These are phyloP conservation scores for Mariannaea elegans DNA, from an alignment of 2,329 filamentous ascomycete species.

Conservation along the genomic window DNA sequence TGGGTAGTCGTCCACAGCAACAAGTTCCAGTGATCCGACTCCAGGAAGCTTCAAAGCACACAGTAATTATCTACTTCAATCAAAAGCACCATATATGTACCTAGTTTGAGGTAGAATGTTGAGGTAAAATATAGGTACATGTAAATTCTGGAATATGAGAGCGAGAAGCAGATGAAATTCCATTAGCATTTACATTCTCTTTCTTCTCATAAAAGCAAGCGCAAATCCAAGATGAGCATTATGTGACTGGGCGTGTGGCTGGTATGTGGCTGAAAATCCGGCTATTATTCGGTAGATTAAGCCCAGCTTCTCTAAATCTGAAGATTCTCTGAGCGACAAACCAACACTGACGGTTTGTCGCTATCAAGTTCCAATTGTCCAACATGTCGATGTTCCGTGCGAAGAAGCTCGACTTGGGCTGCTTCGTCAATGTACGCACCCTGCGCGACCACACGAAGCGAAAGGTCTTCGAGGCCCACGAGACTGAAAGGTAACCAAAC, in stretches of 20 bases:
- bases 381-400: conserved; percentile 86
- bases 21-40: too few relatives aligned
- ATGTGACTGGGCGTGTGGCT: neutral
- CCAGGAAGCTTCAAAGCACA: too few relatives aligned
- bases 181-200: too few relatives aligned
- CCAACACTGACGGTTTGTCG: conserved; percentile 26
- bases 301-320: conserved; percentile 16
- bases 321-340: conserved; percentile 21
- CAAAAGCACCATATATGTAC: too few relatives aligned
- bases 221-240: too few relatives aligned
- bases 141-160: too few relatives aligned
- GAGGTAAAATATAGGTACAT: too few relatives aligned
- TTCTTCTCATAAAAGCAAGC: too few relatives aligned
- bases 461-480: conserved; percentile 86
- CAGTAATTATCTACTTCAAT: too few relatives aligned
- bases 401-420: conserved; percentile 89
- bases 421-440: conserved; percentile 84
- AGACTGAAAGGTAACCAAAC: conserved; percentile 80
- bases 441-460: conserved; percentile 98
- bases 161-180: too few relatives aligned
- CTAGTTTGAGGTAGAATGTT: too few relatives aligned
- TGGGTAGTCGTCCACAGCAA: too few relatives aligned
- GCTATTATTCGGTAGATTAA: conserved; percentile 28
- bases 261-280: conserved; percentile 2
- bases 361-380: conserved; percentile 38